phyloP scores from a whole-genome alignment of 192 early-diverging fungal genomes.

The Diversispora epigaea region DNA sequence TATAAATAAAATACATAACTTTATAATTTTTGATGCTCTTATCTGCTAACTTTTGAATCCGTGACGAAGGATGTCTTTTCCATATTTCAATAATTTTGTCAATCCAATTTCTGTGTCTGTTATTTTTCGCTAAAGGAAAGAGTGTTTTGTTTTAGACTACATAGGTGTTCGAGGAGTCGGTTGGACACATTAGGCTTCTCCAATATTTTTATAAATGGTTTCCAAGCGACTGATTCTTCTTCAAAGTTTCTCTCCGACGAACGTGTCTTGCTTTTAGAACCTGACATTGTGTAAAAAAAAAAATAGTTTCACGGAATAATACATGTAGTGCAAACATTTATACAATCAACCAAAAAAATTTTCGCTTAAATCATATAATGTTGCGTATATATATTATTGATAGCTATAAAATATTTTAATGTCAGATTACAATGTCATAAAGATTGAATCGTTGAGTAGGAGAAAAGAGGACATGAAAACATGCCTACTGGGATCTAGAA shows the following conservation, averaged over 20 bases:
- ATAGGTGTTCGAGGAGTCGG: constrained; percentile 8
- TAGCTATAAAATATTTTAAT: no score
- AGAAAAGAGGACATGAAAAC: no score
- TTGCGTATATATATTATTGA: no score
- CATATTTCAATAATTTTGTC: neutral
- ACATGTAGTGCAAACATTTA: no score
- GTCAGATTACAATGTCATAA: no score
- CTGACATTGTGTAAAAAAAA: constrained; percentile 8
- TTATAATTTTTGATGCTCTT: constrained; percentile 1
- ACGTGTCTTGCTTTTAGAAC: constrained; percentile 11
- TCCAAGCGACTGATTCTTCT: neutral
- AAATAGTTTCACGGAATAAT: neutral
- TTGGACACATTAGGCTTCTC: constrained; percentile 11
- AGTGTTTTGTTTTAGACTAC: constrained; percentile 3
- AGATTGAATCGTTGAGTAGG: no score
- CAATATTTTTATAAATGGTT: constrained; percentile 8
- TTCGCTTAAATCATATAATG: no score
- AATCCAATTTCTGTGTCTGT: neutral
- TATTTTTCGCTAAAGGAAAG: neutral
- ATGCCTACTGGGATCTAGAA: no score
- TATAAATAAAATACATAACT: neutral
- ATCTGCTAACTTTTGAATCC: constrained; percentile 3
- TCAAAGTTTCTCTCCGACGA: constrained; percentile 7
- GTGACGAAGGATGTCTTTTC: neutral
- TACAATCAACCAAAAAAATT: no score